Evolutionary conservation across 2,329 filamentous ascomycete species (phyloP), one percentile per base, ranked within the genome.

Genomic region (Ceratocystis papillata): DNA sequence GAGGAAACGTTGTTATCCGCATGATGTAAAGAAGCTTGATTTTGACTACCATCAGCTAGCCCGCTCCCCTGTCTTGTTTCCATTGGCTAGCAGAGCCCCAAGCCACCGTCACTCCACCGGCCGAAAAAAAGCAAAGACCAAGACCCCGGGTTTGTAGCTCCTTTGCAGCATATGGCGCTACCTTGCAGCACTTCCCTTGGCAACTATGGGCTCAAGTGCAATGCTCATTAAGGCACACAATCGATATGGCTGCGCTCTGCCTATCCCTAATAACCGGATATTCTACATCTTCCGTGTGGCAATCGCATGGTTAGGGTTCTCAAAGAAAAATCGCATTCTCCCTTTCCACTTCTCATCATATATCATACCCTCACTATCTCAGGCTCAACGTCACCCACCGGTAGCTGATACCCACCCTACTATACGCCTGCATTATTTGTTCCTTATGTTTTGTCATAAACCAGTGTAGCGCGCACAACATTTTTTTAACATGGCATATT

Each of bases 1-100:
- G 79, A 65, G 77, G 77, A 64, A 77, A 80, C 67, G 78, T 81
- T 61, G 78, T 82, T 55, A 71, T 80, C 63, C 75, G 76, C 8
- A 79, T 80, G 72, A 75, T 74, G 64, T 75, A 71, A 71, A 70
- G 70, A 28, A n/a, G 28, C 37, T 45, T 28, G 7, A 22, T 8
- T 65, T 44, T 53, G 37, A 50, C 37, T 50, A 12, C 48, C 33
- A 62, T 28, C 22, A 33, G 25, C 22, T 57, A n/a, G 22, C n/a
- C 37, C 1, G 37, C n/a, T 25, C 48, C 22, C 48, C 22, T 50
- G 20, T 50, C 48, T 50, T 22, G 48, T 20, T 25, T 5, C 48
- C n/a, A 22, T 10, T 6, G 48, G 20, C n/a, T 25, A 5, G 15
- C 1, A 57, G 53, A 57, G 30, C 25, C 53, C 25, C 6, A 25